These are phyloP conservation scores for Penicillium sp. DNA, from an alignment of 2,329 filamentous ascomycete genomes.

Conservation along the genomic window DNA sequence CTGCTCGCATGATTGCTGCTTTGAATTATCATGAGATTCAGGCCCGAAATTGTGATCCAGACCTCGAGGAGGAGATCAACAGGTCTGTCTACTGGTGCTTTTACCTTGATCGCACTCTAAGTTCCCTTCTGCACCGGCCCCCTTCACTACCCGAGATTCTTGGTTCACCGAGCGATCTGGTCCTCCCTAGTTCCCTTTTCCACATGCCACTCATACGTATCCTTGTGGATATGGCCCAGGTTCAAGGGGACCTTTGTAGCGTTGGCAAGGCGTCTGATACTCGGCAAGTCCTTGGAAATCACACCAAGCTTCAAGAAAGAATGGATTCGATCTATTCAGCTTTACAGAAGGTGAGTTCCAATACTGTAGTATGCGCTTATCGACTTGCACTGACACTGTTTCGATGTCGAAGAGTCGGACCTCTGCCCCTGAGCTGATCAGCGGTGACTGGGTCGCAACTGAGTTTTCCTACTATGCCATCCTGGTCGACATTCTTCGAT, in stretches of 20 bases:
- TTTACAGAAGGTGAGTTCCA: conserved; percentile 20
- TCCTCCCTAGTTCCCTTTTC: conserved; percentile 1
- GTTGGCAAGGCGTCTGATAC: conserved; percentile 7
- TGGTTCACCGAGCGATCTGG: conserved; percentile 9
- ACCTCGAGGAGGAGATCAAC: conserved; percentile 21
- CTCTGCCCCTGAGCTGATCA: conserved; percentile 11
- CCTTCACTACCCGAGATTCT: conserved; percentile 23
- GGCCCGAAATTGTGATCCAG: not conserved
- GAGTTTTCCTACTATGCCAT: conserved; percentile 32
- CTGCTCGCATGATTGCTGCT: conserved; percentile 28
- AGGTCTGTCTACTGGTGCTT: conserved; percentile 31
- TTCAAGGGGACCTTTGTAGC: conserved; percentile 19
- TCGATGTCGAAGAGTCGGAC: conserved; percentile 10
- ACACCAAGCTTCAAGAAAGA: conserved; percentile 17
- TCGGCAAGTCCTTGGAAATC: conserved; percentile 17
- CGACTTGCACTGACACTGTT: not conserved
- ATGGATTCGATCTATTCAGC: conserved; percentile 23
- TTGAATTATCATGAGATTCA: conserved; percentile 25
- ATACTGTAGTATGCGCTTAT: not conserved
- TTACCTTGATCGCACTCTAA: conserved; percentile 30
- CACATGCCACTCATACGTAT: conserved; percentile 17
- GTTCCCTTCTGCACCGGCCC: conserved; percentile 27
- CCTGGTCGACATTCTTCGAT: conserved; percentile 29
- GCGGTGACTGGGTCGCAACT: conserved; percentile 22
- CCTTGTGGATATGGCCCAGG: conserved; percentile 16